Base-by-base conservation (phyloP, 805 yeast species). In the Kazachstania bromeliacearum region DNA sequence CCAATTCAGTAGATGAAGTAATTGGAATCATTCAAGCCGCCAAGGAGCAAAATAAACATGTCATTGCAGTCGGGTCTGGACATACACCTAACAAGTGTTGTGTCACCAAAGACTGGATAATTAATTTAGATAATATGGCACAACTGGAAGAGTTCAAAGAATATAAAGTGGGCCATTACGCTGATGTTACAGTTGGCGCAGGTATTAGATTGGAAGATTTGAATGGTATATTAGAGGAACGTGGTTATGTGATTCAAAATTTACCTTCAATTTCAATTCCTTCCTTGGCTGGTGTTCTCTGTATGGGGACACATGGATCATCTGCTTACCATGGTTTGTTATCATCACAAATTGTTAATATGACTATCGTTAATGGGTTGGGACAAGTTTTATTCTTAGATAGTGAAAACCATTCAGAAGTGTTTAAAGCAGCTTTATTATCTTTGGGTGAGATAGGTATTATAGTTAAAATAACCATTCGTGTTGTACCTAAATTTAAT, bases 261-360 rank as follows among this genome's bases (percentile, higher is more conserved):
- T 65, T 92, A 50, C 97, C 97, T 1, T 87, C 96, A 1, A 89
- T 89, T 36, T 77, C 92, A 28, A 96, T 85, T 43, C 97, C 89
- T 57, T 82, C 94, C 12, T 68, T 87, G 18, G 97, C 94, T 3
- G 98, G 98, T n/a, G 77, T 88, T 45, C 85, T 92, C 31, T 81
- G 95, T 2, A 89, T 97, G 0, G 97, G 97, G 20, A 87, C 97
- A 0, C 98, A 89, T 54, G 98, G 98, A 6, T 82, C 96, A 0
- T 79, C 95, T 7, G 94, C 89, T 28, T 84, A 71, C 56, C 97
- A 92, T 51, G 96, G 97, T 1, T 66, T 88, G 25, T 82, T 89
- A 2, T 75, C 92, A 7, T 89, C 85, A 49, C 96, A 87, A 58
- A 70, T 84, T 43, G 96, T 89, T 3, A 74, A 77, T 44, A 58